Evolutionary conservation across 495 filamentous ascomycete genomes (phyloP), one percentile per base, ranked within the genome.

Genomic region (Neurospora cerealis): DNA sequence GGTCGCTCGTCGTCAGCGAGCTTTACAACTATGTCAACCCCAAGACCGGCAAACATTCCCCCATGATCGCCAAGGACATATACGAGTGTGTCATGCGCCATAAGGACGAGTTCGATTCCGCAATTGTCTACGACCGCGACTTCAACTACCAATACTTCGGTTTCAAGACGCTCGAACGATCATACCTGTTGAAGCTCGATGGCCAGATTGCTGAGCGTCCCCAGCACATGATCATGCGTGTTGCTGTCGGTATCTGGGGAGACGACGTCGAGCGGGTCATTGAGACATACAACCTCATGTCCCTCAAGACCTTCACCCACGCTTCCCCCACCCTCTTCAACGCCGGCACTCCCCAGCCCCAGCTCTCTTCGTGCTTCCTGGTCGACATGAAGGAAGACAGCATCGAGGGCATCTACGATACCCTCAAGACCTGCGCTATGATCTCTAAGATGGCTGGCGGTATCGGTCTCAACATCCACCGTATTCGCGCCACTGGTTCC

Each of bases 131-230:
- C 77, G 96, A 99, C 84, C 91, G 96, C 73, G 96, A 99, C 80
- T 99, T 99, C 88, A 98, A 98, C 87, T 99, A 99, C 86, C 97
- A 99, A 86, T 99, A 94, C 86, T 99, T 99, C 74, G 96, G 96
- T 73, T 99, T 99, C 91, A 99, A 99, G 89, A 99, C 96, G 3
- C 87, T 99, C 48, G 96, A 99, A 87, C 91, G 96, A 70, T 98
- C 96, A 80, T 99, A 99, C 79, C 91, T 99, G 34, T 89, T 99
- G 40, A 93, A 94, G 72, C 91, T 97, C 73, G 87, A 97, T 76
- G 95, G 94, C 75, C 95, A 96, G 82, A 92, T 98, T 78, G 95
- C 93, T 8, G 96, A 99, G 87, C 89, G 96, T 75, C 96, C 96
- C 69, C 96, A 99, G 83, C 96, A 99, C 84, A 92, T 98, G 93